These are phyloP conservation scores for Capronia coronata DNA, from an alignment of 2,329 filamentous ascomycete species.

Conservation along the genomic window DNA sequence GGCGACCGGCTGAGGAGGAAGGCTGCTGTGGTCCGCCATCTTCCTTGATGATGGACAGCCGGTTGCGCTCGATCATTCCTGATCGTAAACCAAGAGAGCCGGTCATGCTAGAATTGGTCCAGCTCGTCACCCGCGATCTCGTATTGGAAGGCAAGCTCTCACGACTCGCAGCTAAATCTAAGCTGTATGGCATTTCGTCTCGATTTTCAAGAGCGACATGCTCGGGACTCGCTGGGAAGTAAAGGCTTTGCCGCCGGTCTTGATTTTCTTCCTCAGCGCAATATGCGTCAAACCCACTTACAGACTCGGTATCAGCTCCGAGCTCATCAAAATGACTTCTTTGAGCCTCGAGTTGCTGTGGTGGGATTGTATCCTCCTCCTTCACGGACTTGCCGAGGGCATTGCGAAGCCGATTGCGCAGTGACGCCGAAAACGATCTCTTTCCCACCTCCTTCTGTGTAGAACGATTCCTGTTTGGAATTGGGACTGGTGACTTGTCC, in stretches of 20 bases:
- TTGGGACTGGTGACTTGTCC: background rate
- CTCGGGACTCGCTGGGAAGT: conserved; percentile 8
- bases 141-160: conserved; percentile 26
- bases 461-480: background rate
- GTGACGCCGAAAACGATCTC: conserved; percentile 37
- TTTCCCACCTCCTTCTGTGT: conserved; percentile 17
- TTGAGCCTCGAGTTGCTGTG: conserved; percentile 28
- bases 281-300: conserved; percentile 21
- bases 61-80: conserved; percentile 32
- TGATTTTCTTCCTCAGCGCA: conserved; percentile 4
- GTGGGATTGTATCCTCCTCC: conserved; percentile 23
- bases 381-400: conserved; percentile 36
- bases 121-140: conserved; percentile 44
- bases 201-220: conserved; percentile 13
- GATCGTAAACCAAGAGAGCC: conserved; percentile 35
- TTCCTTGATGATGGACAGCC: conserved; percentile 42
- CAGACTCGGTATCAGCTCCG: conserved; percentile 14
- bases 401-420: conserved; percentile 39
- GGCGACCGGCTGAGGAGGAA: conserved; percentile 28
- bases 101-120: conserved; percentile 42
- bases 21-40: conserved; percentile 32
- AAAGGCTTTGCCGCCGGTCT: conserved; percentile 9
- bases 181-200: conserved; percentile 16
- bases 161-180: conserved; percentile 15
- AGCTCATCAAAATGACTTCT: conserved; percentile 27